phyloP scores from a whole-genome alignment of 768 basidiomycete species.

The Tubosaeta sp. region DNA sequence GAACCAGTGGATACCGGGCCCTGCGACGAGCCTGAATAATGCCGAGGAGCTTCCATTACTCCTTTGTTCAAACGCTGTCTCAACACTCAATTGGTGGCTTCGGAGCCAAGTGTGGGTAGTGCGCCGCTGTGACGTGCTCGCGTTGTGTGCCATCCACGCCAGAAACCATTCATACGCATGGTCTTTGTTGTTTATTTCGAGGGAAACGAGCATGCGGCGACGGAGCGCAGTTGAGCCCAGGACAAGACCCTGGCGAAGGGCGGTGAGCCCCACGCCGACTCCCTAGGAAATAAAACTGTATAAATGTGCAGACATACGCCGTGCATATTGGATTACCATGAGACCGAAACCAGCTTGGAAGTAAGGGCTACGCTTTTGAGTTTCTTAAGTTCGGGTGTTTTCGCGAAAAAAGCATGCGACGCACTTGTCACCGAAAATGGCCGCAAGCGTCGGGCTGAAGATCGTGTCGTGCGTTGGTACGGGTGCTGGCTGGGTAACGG shows the following conservation, averaged over 20 bases:
- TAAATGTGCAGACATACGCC: neutral
- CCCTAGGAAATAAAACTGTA: constrained; percentile 48
- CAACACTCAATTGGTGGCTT: constrained; percentile 92
- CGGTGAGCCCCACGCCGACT: constrained; percentile 80
- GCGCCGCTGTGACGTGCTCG: constrained; percentile 30
- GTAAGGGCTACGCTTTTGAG: constrained; percentile 72
- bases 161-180: constrained; percentile 96
- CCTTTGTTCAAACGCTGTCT: constrained; percentile 83
- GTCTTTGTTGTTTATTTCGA: constrained; percentile 97
- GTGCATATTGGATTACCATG: constrained; percentile 56
- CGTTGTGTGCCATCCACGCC: constrained; percentile 86
- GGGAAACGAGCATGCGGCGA: constrained; percentile 85
- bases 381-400: constrained; percentile 12
- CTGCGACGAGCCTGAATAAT: constrained; percentile 90
- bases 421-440: constrained; percentile 63
- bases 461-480: constrained; percentile 6
- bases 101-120: constrained; percentile 46
- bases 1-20: constrained; percentile 92
- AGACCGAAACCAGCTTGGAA: constrained; percentile 98
- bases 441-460: constrained; percentile 31
- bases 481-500: neutral
- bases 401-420: constrained; percentile 25
- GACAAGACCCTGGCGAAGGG: constrained; percentile 65
- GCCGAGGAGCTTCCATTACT: constrained; percentile 90
- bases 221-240: constrained; percentile 73